A percentile compares a stretch with the other conserved stretches of the same genome.
phyloP scores from a whole-genome alignment of 352 stramenopile genomes.

The Hyaloperonospora arabidopsidis region DNA sequence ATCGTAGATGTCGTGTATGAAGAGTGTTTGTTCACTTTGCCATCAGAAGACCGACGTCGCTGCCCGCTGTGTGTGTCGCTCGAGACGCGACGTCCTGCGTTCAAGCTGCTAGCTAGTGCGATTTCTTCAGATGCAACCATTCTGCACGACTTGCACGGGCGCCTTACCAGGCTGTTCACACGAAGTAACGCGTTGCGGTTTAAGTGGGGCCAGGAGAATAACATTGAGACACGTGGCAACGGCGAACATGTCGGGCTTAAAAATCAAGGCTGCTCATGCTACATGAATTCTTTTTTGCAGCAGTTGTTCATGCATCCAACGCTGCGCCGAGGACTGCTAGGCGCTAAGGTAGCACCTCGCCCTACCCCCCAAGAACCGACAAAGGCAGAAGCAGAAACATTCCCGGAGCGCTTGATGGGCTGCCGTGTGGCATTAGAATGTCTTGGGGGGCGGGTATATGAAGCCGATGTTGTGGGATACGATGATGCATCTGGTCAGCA shows the following conservation, averaged over 20 bases:
- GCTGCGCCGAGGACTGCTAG: conserved; percentile 69
- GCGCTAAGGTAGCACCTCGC: conserved; percentile 53
- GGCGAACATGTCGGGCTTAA: conserved; percentile 91
- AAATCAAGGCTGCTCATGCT: conserved; percentile 99
- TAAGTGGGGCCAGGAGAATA: conserved; percentile 81
- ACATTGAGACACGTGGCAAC: conserved; percentile 70
- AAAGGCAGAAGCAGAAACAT: conserved; percentile 86
- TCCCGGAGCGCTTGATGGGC: conserved; percentile 56
- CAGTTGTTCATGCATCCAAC: conserved; percentile 91
- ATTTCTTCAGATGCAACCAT: conserved; percentile 63
- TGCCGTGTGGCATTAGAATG: conserved; percentile 90
- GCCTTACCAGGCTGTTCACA: conserved; percentile 56
- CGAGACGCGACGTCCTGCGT: conserved; percentile 71
- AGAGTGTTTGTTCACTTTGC: conserved; percentile 76
- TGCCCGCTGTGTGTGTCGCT: conserved; percentile 67
- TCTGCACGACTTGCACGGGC: conserved; percentile 48
- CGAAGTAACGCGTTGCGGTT: conserved; percentile 47
- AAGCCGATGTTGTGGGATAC: conserved; percentile 88
- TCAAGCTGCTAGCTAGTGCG: conserved; percentile 71
- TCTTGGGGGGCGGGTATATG: conserved; percentile 89
- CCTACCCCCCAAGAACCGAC: conserved; percentile 60
- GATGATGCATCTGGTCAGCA: conserved; percentile 72
- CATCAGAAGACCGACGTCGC: conserved; percentile 49
- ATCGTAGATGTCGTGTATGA: conserved; percentile 81
- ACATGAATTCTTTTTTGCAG: conserved; percentile 99